These are phyloP conservation scores for Jasminum sambac DNA, from an alignment of 257 asterid species.

Conservation along the genomic window DNA sequence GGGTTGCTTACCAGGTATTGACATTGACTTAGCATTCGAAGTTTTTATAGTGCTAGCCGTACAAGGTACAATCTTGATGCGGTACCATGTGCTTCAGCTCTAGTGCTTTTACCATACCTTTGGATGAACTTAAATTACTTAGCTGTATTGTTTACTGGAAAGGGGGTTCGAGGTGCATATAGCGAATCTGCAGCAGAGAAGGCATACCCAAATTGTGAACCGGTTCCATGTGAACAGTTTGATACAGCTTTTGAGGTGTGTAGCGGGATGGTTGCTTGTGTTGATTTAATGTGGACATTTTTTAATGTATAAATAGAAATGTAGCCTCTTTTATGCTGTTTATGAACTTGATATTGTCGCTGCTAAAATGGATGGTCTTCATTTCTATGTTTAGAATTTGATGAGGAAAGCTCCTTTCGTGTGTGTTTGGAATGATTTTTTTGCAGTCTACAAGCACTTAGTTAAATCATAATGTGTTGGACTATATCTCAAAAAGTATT, in stretches of 20 bases:
- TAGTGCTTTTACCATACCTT: constrained; percentile 11
- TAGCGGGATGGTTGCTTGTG: neutral
- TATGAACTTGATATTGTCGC: constrained; percentile 6
- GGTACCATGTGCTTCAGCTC: constrained; percentile 19
- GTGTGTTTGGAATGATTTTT: too few species aligned
- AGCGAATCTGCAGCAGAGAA: constrained; percentile 97
- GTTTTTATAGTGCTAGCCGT: neutral
- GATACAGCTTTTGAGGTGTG: constrained; percentile 92
- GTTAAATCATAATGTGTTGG: too few species aligned
- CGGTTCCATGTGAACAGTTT: constrained; percentile 97
- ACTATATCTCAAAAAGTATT: too few species aligned
- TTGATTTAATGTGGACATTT: neutral
- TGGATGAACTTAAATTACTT: neutral
- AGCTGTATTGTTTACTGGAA: neutral
- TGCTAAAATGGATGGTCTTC: neutral
- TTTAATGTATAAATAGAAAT: neutral
- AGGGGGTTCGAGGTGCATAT: constrained; percentile 96
- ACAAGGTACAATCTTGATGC: constrained; percentile 20
- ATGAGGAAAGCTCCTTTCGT: constrained; percentile 10
- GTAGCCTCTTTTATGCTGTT: neutral
- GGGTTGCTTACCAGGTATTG: constrained; percentile 96
- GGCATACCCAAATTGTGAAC: constrained; percentile 97
- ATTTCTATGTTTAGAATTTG: neutral
- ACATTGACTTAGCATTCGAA: neutral
- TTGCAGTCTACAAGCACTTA: too few species aligned